Conservation (phyloP, 441 rosid species). For the Breynia disticha region DNA sequence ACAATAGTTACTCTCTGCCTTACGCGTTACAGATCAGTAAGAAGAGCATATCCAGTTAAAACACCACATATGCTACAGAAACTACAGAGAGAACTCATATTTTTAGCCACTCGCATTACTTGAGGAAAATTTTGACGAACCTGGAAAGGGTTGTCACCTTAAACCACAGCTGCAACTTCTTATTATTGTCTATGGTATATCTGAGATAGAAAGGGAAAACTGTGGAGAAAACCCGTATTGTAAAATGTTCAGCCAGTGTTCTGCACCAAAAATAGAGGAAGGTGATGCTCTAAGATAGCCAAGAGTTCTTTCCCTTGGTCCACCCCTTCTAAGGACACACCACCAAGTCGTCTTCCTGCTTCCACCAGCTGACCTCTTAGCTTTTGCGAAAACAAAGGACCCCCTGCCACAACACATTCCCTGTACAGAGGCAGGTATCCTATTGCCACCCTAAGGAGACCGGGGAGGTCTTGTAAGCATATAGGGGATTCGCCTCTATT, state of each 20-base stretch:
- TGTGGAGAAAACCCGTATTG: slow-evolving; percentile 8
- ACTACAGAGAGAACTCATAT: slow-evolving; percentile 3
- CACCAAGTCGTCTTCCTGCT: slow-evolving; percentile 70
- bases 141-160: slow-evolving; percentile 18
- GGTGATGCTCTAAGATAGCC: slow-evolving; percentile 73
- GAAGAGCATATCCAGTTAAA: slow-evolving; percentile 13
- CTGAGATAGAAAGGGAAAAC: slow-evolving; percentile 17
- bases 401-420: slow-evolving; percentile 58
- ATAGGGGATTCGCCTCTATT: slow-evolving; percentile 60
- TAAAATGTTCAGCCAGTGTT: slow-evolving; percentile 19
- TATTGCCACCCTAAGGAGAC: slow-evolving; percentile 64
- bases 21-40: slow-evolving; percentile 18
- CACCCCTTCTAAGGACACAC: slow-evolving; percentile 42
- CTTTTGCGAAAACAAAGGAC: slow-evolving; percentile 58
- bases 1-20: slow-evolving; percentile 22
- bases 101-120: slow-evolving; percentile 20
- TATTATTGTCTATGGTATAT: slow-evolving; percentile 26
- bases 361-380: slow-evolving; percentile 81
- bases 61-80: slow-evolving; percentile 16
- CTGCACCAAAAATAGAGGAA: slow-evolving; percentile 58
- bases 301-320: slow-evolving; percentile 48
- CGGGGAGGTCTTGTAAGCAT: slow-evolving; percentile 60
- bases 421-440: slow-evolving; percentile 81
- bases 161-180: slow-evolving; percentile 16
- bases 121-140: slow-evolving; percentile 23